Evolutionary conservation across 148 eudicot genomes (phyloP).

Genomic region (Rhododendron ovatum): DNA sequence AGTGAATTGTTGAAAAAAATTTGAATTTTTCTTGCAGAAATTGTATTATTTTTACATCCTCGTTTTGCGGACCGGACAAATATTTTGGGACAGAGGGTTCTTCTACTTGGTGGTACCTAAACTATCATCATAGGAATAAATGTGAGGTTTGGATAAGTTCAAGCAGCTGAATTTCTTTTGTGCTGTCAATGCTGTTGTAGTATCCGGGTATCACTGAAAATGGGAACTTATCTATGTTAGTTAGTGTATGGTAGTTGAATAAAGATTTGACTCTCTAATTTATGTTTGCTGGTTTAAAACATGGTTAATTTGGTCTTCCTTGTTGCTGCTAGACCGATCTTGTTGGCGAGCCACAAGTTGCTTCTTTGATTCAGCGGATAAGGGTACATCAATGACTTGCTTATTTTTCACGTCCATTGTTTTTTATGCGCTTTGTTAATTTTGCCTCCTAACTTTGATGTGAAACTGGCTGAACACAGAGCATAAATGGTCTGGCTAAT

Average conservation of each 20-base stretch:
- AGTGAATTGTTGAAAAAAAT: no score
- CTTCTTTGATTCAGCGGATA: constrained; percentile 64
- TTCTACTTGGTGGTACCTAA: background rate
- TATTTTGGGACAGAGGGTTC: background rate
- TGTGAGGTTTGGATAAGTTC: background rate
- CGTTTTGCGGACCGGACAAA: no score
- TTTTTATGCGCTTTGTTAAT: background rate
- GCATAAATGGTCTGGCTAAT: constrained; percentile 80
- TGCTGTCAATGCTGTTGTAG: background rate
- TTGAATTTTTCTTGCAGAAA: no score
- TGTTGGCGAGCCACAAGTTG: constrained; percentile 59
- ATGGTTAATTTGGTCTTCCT: constrained; percentile 5
- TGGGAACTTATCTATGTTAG: background rate
- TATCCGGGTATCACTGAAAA: background rate
- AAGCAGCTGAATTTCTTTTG: background rate
- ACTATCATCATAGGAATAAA: background rate
- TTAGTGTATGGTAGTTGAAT: background rate
- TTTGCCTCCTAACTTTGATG: background rate
- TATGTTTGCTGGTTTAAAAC: background rate
- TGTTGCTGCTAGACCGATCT: constrained; percentile 76
- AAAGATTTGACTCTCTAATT: background rate
- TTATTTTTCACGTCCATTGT: background rate
- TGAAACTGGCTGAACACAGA: constrained; percentile 34
- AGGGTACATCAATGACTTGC: constrained; percentile 44
- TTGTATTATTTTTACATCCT: no score